Evolutionary conservation across 495 filamentous ascomycete genomes (phyloP).

Genomic region (Hyaloscypha bicolor): DNA sequence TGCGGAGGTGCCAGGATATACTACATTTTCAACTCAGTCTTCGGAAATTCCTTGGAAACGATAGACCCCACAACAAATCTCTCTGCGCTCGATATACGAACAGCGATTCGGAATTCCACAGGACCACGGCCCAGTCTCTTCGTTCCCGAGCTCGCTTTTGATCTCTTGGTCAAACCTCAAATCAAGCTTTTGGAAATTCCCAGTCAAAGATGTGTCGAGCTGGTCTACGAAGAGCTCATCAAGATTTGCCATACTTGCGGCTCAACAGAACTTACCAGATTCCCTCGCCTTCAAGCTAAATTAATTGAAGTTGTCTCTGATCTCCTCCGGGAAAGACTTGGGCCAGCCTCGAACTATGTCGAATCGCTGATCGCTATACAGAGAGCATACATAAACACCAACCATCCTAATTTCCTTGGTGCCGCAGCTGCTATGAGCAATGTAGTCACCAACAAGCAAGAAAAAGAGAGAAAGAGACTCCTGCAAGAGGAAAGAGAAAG

Average conservation of each 20-base stretch:
- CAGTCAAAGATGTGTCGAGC: slow-evolving; percentile 93
- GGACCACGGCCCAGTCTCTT: slow-evolving; percentile 94
- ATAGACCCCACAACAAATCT: slow-evolving; percentile 96
- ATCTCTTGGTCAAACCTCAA: slow-evolving; percentile 96
- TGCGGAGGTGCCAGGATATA: slow-evolving; percentile 97
- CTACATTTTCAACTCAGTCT: slow-evolving; percentile 99
- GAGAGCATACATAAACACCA: slow-evolving; percentile 98
- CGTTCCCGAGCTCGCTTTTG: slow-evolving; percentile 96
- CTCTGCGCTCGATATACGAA: slow-evolving; percentile 94
- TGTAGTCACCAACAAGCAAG: slow-evolving; percentile 90
- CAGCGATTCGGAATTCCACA: slow-evolving; percentile 97
- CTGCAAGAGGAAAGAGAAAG: slow-evolving; percentile 82
- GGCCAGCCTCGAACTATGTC: slow-evolving; percentile 86
- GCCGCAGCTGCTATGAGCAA: slow-evolving; percentile 98
- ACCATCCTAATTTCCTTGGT: slow-evolving; percentile 97
- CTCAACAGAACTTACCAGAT: slow-evolving; percentile 87
- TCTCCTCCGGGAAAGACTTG: slow-evolving; percentile 87
- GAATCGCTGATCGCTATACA: slow-evolving; percentile 97
- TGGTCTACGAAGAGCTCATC: slow-evolving; percentile 98
- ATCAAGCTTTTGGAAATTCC: slow-evolving; percentile 97
- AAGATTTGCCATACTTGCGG: slow-evolving; percentile 99
- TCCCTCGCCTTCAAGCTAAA: slow-evolving; percentile 92
- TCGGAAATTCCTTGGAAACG: slow-evolving; percentile 93
- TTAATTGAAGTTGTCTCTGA: slow-evolving; percentile 98
- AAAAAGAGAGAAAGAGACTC: slow-evolving; percentile 81